Base-by-base conservation (phyloP, 371 early-diverging fungal genomes). In the Paraphysoderma sedebokerense region DNA sequence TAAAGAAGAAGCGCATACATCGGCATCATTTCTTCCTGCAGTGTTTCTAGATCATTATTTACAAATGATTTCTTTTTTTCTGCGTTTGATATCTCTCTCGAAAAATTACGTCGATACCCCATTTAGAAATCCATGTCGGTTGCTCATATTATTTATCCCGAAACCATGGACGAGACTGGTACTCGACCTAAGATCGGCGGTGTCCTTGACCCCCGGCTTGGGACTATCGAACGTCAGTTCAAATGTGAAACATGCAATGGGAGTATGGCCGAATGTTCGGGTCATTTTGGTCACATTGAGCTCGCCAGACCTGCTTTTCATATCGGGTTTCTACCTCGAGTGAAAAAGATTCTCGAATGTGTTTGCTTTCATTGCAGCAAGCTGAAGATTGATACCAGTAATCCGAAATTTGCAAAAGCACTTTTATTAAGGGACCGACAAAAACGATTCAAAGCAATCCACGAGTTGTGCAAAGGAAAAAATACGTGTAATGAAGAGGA, bases 211-310 rank as follows among this genome's bases (percentile, higher is more conserved):
- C 83, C 93, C 41, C 81, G 93, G 33, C 82, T 99, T 85, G 99
- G 99, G 28, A 96, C 99, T 11, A 92, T 97, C 46, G 99, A 99
- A 60, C 84, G 97, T 49, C 89, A 87, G 59, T 90, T 84, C 73
- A 88, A 90, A 65, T 99, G 99, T 65, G 81, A 80, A 57, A 98
- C 99, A 7, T 99, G 99, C 66, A 84, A 82, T 39, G 89, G 90
- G 60, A 82, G 83, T 54, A 92, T 89, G 86, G 82, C 82, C 27
- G 88, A 89, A 54, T 99, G 99, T 61, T 87, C 87, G 19, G 99
- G 99, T 29, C 99, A 99, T 63, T 99, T 98, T 79, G 99, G 93
- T 11, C 93, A 98, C 58, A 95, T 99, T 56, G 95, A 98, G 59
- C 77, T 99, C 7, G 87, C 87, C n/a, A 87, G 85, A 62, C 98